These are phyloP conservation scores for Boletus vermiculosoides DNA, from an alignment of 768 basidiomycete genomes.

Conservation along the genomic window DNA sequence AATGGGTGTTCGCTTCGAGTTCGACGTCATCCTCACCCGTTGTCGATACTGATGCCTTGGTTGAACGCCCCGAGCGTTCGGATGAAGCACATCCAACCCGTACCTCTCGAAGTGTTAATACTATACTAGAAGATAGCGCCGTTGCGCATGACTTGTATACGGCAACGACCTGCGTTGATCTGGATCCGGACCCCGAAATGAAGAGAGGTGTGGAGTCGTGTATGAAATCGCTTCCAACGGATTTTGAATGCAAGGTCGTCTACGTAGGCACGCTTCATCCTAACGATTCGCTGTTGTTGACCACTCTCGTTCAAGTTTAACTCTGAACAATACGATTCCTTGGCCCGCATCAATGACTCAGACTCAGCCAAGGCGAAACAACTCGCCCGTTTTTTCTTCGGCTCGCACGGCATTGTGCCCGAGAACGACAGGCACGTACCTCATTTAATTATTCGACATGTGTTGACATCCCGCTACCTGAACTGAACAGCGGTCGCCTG, in stretches of 20 bases:
- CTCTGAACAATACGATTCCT: neutral
- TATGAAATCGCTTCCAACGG: conserved; percentile 8
- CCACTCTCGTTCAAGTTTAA: conserved; percentile 5
- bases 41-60: neutral
- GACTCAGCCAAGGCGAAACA: neutral
- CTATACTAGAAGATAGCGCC: neutral
- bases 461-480: neutral
- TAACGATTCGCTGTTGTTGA: neutral
- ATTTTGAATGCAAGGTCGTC: conserved; percentile 7
- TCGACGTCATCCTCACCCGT: neutral
- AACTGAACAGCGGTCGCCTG: conserved; percentile 7
- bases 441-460: neutral
- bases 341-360: neutral
- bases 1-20: neutral
- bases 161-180: conserved; percentile 1
- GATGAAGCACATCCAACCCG: neutral
- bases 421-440: conserved; percentile 1
- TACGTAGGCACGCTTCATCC: conserved; percentile 1
- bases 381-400: neutral
- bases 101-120: neutral
- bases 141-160: conserved; percentile 12
- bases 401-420: conserved; percentile 6
- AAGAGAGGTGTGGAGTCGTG: neutral
- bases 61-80: neutral
- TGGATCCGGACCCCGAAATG: conserved; percentile 3